Base-by-base conservation (phyloP, 257 asterid genomes). In the Solanum medicagineum region DNA sequence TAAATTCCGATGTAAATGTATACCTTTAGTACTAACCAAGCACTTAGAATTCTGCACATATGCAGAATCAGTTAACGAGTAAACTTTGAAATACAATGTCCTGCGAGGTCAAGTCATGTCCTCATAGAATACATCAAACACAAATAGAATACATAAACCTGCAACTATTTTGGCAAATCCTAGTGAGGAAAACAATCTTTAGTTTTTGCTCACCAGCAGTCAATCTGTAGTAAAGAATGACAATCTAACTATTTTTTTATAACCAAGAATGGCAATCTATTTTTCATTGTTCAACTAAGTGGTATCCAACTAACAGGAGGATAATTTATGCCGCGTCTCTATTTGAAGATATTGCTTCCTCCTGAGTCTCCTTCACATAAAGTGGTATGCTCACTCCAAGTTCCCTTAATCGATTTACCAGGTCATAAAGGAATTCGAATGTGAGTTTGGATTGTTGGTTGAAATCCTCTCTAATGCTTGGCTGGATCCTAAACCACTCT, bases 401-500 rank as follows among this genome's bases (percentile, higher is more conserved):
- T 70, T 87, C 95, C 90, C 93, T 91, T 66, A 97, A 96, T 47
- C 90, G 91, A 77, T 92, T 92, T 57, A 96, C 95, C 32, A 94
- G 69, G 62, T 55, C 94, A 80, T 93, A 92, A 24, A 95, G 92
- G 87, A 92, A 95, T 59, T 94, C 97, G 86, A 97, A 97, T 0
- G 98, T 90, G 71, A 96, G 97, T 85, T 82, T 92, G 65, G 85
- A 86, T 69, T 96, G 97, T 54, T 88, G 69, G 88, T 96, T 97
- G 63, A 95, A 87, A 71, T 95, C 97, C 7, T 92, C 98, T 83
- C 98, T 90, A 42, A 97, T 90, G 69, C 85, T 47, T 20, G 98
- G 98, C 83, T 90, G 97, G 84, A 95, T 55, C 79, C 91, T 87
- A 85, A 97, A 95, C 99, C 97, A 95, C 13, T 97, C 99, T 57